A percentile compares a stretch with the other conserved stretches of the same genome.
phyloP scores from a whole-genome alignment of 192 early-diverging fungal species.

The Pilaira anomala region DNA sequence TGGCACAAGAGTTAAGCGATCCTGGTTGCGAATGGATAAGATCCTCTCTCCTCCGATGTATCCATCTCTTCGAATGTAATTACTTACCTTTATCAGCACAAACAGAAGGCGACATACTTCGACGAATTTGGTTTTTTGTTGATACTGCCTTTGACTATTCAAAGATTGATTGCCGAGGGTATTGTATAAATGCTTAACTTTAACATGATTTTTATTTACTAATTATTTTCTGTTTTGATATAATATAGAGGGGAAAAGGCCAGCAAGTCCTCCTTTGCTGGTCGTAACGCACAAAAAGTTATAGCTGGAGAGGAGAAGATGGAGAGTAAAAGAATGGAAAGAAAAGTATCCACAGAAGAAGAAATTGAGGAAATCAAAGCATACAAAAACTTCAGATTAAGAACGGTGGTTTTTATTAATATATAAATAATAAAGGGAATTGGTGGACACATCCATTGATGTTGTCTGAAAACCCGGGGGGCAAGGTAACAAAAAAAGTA shows the following conservation, averaged over 20 bases:
- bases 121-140: slow-evolving; percentile 3
- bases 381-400: too few species aligned
- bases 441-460: too few species aligned
- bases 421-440: too few species aligned
- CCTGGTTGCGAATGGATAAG: slow-evolving; percentile 8
- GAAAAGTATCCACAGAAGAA: too few species aligned
- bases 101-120: slow-evolving; percentile 5
- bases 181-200: background rate
- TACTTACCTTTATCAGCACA: slow-evolving; percentile 2
- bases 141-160: slow-evolving; percentile 7
- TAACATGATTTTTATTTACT: slow-evolving; percentile 11
- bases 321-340: too few species aligned
- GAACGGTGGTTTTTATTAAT: too few species aligned
- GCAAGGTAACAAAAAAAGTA: too few species aligned
- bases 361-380: too few species aligned
- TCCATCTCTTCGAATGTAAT: background rate
- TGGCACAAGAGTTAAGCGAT: too few species aligned
- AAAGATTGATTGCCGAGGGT: slow-evolving; percentile 10
- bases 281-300: background rate
- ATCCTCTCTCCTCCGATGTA: background rate
- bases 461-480: too few species aligned
- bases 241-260: slow-evolving; percentile 5
- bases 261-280: slow-evolving; percentile 4
- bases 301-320: too few species aligned
- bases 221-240: slow-evolving; percentile 1